These are phyloP conservation scores for Wallacemonas sp. DNA, from an alignment of 208 protist species.

Conservation along the genomic window DNA sequence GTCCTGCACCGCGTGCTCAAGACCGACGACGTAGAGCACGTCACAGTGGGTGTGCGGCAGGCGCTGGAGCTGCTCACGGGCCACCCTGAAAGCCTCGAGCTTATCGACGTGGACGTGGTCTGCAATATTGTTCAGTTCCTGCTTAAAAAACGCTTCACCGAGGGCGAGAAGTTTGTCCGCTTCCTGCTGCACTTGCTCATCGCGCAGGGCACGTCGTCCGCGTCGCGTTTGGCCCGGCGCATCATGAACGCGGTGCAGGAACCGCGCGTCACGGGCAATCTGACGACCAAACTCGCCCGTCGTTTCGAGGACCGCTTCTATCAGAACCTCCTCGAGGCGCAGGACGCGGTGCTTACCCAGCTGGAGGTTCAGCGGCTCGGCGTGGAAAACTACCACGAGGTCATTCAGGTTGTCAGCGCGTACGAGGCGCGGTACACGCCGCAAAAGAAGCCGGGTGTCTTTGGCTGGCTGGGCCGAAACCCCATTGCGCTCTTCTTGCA, in stretches of 20 bases:
- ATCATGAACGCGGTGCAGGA: constrained; percentile 75
- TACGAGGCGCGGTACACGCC: constrained; percentile 71
- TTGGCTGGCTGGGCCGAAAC: constrained; percentile 77
- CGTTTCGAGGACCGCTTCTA: constrained; percentile 71
- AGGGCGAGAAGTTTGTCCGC: constrained; percentile 71
- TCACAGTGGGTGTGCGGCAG: constrained; percentile 44
- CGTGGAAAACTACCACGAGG: constrained; percentile 57
- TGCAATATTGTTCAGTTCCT: constrained; percentile 58
- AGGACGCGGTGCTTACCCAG: constrained; percentile 81
- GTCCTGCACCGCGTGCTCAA: constrained; percentile 62
- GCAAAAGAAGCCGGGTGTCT: constrained; percentile 71
- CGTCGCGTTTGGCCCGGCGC: constrained; percentile 38
- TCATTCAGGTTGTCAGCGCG: constrained; percentile 65
- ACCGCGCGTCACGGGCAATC: constrained; percentile 58
- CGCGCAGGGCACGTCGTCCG: constrained; percentile 26
- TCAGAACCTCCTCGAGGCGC: constrained; percentile 51
- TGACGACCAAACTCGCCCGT: constrained; percentile 36
- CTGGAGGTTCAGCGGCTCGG: constrained; percentile 69
- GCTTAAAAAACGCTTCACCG: constrained; percentile 49
- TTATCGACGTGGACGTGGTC: constrained; percentile 75
- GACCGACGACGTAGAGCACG: constrained; percentile 46
- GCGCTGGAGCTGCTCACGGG: constrained; percentile 60
- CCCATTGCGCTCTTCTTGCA: constrained; percentile 75
- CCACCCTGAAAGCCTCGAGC: constrained; percentile 70
- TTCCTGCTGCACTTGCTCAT: constrained; percentile 61